These are phyloP conservation scores for Urostyla sp. DNA, from an alignment of 73 alveolate species.

Conservation along the genomic window DNA sequence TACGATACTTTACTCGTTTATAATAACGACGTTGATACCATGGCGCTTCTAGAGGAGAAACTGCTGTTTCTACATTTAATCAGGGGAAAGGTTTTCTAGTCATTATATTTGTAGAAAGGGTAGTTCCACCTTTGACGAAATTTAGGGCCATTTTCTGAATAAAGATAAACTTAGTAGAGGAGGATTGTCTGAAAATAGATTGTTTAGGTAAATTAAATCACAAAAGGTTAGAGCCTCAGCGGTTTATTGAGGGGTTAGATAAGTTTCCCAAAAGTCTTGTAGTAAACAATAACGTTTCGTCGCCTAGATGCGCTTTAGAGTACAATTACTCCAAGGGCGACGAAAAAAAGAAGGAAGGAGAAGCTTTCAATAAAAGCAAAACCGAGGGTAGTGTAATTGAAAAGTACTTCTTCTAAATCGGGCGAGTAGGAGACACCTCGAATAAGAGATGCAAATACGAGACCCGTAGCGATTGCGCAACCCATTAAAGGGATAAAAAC, in stretches of 20 bases:
- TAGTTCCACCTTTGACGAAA: neutral
- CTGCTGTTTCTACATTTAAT: too few relatives aligned
- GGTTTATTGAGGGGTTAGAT: constrained; percentile 15
- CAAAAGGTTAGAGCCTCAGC: constrained; percentile 14
- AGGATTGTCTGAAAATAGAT: neutral
- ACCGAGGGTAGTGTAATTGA: constrained; percentile 54
- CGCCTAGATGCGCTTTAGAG: constrained; percentile 7
- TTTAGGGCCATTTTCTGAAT: neutral
- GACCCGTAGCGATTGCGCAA: constrained; percentile 61
- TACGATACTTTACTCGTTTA: too few relatives aligned
- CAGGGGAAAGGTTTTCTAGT: neutral
- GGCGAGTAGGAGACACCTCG: constrained; percentile 62
- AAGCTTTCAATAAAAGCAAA: constrained; percentile 64
- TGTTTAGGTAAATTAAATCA: neutral
- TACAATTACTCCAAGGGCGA: constrained; percentile 10
- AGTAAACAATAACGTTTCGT: neutral
- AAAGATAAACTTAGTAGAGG: neutral
- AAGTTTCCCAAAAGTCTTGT: constrained; percentile 1
- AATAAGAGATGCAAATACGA: constrained; percentile 49
- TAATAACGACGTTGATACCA: too few relatives aligned
- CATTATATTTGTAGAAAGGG: neutral
- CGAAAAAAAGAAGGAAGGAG: constrained; percentile 44
- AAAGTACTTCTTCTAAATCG: constrained; percentile 55
- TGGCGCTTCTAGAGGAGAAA: too few relatives aligned
- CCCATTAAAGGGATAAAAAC: constrained; percentile 51